Conservation (phyloP, 2,329 filamentous ascomycete genomes). For the Phialemoniopsis sp. region DNA sequence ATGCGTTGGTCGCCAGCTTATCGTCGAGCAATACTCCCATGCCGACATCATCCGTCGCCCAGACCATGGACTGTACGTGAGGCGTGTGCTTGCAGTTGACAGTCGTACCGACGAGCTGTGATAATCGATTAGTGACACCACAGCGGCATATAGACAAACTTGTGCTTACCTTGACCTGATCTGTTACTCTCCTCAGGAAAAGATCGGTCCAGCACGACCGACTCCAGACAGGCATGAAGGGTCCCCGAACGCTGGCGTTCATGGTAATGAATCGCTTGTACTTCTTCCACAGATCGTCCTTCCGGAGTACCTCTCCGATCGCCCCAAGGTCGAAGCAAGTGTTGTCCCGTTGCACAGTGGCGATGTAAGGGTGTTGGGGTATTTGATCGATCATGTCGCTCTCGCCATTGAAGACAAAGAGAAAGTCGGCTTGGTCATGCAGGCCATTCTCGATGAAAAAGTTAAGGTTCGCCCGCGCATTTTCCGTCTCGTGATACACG, state of each 20-base stretch:
- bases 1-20: slow-evolving; percentile 9
- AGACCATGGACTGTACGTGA: slow-evolving; percentile 31
- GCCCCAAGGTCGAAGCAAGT: slow-evolving; percentile 30
- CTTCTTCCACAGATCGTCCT: slow-evolving; percentile 22
- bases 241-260: slow-evolving; percentile 28
- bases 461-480: slow-evolving; percentile 23
- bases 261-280: slow-evolving; percentile 30
- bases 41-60: slow-evolving; percentile 30
- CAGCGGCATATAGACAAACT: no score
- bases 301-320: slow-evolving; percentile 25
- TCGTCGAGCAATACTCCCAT: slow-evolving; percentile 27
- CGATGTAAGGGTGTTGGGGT: slow-evolving; percentile 23
- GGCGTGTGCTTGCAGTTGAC: slow-evolving; percentile 25
- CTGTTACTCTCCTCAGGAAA: slow-evolving; percentile 22
- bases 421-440: slow-evolving; percentile 29
- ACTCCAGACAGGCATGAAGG: slow-evolving; percentile 29
- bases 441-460: slow-evolving; percentile 31
- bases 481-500: slow-evolving; percentile 26
- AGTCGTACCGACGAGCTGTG: slow-evolving; percentile 27
- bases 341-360: slow-evolving; percentile 21
- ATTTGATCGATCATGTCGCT: slow-evolving; percentile 17
- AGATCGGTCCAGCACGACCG: slow-evolving; percentile 28
- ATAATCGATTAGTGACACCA: no score
- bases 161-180: slow-evolving; percentile 24
- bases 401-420: slow-evolving; percentile 32